These are phyloP conservation scores for Trichoderma reesei DNA, from an alignment of 495 filamentous ascomycete species.

Conservation along the genomic window DNA sequence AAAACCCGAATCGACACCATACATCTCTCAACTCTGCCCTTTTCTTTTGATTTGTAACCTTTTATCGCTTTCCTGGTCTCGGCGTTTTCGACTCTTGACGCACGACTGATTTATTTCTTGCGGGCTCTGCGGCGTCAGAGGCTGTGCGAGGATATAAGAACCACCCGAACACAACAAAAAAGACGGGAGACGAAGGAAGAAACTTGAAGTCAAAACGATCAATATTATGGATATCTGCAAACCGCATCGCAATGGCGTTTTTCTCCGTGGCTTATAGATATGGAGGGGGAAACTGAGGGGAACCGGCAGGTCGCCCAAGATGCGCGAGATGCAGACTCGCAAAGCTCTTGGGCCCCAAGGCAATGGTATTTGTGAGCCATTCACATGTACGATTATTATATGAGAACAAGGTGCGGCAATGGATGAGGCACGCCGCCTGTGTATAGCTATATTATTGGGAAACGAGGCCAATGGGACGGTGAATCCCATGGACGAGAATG, in stretches of 20 bases:
- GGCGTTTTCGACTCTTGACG: background rate
- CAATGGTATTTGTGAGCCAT: background rate
- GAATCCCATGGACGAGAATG: background rate
- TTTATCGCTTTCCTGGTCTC: slow-evolving; percentile 3
- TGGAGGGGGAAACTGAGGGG: slow-evolving; percentile 2
- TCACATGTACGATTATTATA: slow-evolving; percentile 1
- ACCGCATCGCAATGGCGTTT: slow-evolving; percentile 10
- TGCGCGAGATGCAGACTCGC: background rate
- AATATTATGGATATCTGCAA: background rate
- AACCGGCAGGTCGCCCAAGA: background rate
- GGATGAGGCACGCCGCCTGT: background rate
- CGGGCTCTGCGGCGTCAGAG: background rate
- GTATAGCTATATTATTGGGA: background rate
- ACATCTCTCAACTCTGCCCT: slow-evolving; percentile 10
- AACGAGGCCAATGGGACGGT: background rate
- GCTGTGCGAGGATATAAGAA: background rate
- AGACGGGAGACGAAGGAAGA: background rate
- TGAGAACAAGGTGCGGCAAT: background rate
- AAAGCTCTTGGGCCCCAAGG: background rate
- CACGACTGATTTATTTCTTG: background rate
- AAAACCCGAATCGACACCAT: background rate
- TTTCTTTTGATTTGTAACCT: background rate
- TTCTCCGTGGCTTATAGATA: slow-evolving; percentile 6
- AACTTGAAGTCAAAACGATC: background rate
- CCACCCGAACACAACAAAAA: background rate